Evolutionary conservation across 257 asterid species (phyloP), one percentile per base, ranked within the genome.

Genomic region (Catharanthus roseus): DNA sequence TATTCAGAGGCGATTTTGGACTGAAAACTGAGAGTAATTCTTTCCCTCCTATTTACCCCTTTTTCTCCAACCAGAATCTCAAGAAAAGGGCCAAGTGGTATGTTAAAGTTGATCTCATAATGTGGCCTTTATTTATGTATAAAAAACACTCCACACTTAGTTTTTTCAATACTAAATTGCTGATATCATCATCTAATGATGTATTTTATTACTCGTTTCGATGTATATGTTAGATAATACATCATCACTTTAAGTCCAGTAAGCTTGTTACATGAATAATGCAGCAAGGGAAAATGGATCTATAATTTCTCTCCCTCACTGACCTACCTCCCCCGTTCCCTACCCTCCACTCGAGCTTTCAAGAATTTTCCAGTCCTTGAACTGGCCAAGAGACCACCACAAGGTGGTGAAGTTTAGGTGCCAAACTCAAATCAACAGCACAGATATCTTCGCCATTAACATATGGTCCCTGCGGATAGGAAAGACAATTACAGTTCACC

Each of bases 371-470:
- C 96, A 91, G 28, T 78, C 65, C 86, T 86, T 89, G 82, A 83
- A 91, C 77, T 91, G 95, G 34, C 83, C 92, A 58, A 91, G 95
- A 77, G 86, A n/a, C 81, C 65, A 82, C 87, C 64, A 81, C 86
- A 36, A 89, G 86, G 79, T 87, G 95, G 87, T 83, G 84, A 54
- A 91, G 85, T 76, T 87, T 89, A 1, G 96, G 93, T 3, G 90
- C 93, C 86, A 90, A 80, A 73, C 83, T 84, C 84, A 90, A 69
- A 82, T 90, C 97, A 76, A 80, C 96, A 54, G 96, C 87, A 74
- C 76, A 75, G 21, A 90, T 70, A 36, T 77, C 84, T 66, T 73
- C 84, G 65, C 93, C 97, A 73, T 86, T 88, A 76, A 84, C 69
- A 75, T 79, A 88, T 10, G 93, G 96, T 49, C 90, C 97, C 96